A percentile compares a stretch with the other conserved stretches of the same genome.
phyloP scores from a whole-genome alignment of 2,329 filamentous ascomycete species.

The Nemania sp. region DNA sequence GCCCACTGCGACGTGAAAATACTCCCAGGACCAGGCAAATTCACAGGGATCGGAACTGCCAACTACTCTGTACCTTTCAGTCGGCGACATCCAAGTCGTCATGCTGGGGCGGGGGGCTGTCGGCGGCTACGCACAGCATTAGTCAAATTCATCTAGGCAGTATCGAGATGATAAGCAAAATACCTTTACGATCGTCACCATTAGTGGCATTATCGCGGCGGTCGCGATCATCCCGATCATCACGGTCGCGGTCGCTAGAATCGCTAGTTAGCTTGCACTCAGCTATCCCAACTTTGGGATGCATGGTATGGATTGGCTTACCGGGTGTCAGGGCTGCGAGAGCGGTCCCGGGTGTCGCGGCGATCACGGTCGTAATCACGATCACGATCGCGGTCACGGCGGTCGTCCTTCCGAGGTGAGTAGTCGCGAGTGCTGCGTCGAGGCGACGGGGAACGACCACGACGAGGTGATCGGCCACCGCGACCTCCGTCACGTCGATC shows the following conservation, averaged over 20 bases:
- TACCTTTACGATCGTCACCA: constrained; percentile 90
- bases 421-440: constrained; percentile 77
- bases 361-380: constrained; percentile 60
- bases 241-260: constrained; percentile 56
- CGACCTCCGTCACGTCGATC: constrained; percentile 59
- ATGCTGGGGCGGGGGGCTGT: constrained; percentile 80
- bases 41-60: constrained; percentile 17
- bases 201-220: constrained; percentile 78
- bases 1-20: constrained; percentile 20
- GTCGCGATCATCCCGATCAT: constrained; percentile 72
- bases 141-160: constrained; percentile 20
- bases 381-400: constrained; percentile 73
- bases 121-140: constrained; percentile 53
- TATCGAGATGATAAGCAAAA: constrained; percentile 1
- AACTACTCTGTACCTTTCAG: constrained; percentile 45
- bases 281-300: not conserved
- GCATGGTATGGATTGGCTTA: constrained; percentile 24
- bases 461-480: constrained; percentile 64
- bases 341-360: constrained; percentile 62
- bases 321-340: constrained; percentile 65
- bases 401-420: constrained; percentile 87
- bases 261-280: constrained; percentile 10
- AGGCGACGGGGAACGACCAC: constrained; percentile 76
- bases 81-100: constrained; percentile 97
- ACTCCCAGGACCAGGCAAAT: constrained; percentile 9